Conservation (phyloP, 768 basidiomycete genomes). For the Xanthoconium purpureum region DNA sequence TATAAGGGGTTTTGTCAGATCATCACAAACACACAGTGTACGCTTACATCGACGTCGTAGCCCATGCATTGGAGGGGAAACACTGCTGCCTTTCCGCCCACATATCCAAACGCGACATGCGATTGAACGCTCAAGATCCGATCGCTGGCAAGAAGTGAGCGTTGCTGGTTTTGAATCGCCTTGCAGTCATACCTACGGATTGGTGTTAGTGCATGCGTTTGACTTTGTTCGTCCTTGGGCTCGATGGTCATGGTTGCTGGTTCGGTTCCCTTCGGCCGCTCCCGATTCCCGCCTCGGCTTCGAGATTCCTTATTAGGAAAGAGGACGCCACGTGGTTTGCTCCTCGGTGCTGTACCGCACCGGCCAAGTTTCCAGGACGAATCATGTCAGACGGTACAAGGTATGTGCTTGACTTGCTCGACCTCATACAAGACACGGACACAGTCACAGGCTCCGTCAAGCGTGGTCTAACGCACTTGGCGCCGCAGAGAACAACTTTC, state of each 20-base stretch:
- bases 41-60: conserved; percentile 89
- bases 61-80: conserved; percentile 84
- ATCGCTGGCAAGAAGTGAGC: conserved; percentile 28
- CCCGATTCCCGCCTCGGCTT: not conserved
- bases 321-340: conserved; percentile 3
- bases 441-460: conserved; percentile 64
- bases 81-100: conserved; percentile 79
- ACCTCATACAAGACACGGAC: not conserved
- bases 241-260: too few relatives aligned
- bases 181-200: conserved; percentile 7
- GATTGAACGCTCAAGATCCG: conserved; percentile 89
- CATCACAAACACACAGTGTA: not conserved
- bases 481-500: conserved; percentile 73
- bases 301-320: conserved; percentile 6
- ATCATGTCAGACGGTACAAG: conserved; percentile 61
- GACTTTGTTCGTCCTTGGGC: not conserved
- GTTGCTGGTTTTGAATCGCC: not conserved
- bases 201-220: not conserved
- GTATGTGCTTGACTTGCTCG: conserved; percentile 31
- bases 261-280: not conserved
- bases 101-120: conserved; percentile 92
- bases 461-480: conserved; percentile 78
- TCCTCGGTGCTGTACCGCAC: not conserved
- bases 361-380: not conserved
- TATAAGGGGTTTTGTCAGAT: not conserved